Evolutionary conservation across 2,329 filamentous ascomycete genomes (phyloP).

Genomic region (Rhytidhysteron rufulum): DNA sequence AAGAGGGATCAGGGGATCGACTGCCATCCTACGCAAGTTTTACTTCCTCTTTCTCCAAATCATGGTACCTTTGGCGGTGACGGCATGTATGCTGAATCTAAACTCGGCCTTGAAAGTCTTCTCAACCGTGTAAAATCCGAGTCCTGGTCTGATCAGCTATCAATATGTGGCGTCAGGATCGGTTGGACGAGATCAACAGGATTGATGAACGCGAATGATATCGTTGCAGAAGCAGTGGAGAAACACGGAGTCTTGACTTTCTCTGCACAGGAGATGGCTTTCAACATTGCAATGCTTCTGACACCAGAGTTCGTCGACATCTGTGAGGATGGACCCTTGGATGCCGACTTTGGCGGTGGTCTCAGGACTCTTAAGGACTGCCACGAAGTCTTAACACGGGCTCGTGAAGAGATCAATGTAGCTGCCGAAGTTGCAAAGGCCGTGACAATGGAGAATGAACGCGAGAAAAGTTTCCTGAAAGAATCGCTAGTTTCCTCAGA

Average conservation of each 20-base stretch:
- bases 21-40: conserved; percentile 36
- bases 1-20: conserved; percentile 25
- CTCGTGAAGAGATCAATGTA: background rate
- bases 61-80: conserved; percentile 43
- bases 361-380: conserved; percentile 20
- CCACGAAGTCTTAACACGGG: conserved; percentile 8
- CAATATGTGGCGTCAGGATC: conserved; percentile 40
- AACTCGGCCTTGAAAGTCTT: conserved; percentile 37
- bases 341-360: conserved; percentile 39
- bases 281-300: conserved; percentile 36
- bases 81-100: conserved; percentile 45
- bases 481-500: too few species aligned
- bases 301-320: conserved; percentile 22
- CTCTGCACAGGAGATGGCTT: conserved; percentile 41
- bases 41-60: conserved; percentile 45
- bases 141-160: conserved; percentile 36
- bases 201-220: conserved; percentile 42
- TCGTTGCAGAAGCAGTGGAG: conserved; percentile 37
- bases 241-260: conserved; percentile 38
- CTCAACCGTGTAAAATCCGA: conserved; percentile 35
- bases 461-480: background rate
- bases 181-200: conserved; percentile 46
- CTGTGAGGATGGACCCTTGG: conserved; percentile 32
- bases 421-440: background rate
- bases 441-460: background rate